Evolutionary conservation across 345 rosid species (phyloP), one percentile per base, ranked within the genome.

Genomic region (Euclidium syriacum): DNA sequence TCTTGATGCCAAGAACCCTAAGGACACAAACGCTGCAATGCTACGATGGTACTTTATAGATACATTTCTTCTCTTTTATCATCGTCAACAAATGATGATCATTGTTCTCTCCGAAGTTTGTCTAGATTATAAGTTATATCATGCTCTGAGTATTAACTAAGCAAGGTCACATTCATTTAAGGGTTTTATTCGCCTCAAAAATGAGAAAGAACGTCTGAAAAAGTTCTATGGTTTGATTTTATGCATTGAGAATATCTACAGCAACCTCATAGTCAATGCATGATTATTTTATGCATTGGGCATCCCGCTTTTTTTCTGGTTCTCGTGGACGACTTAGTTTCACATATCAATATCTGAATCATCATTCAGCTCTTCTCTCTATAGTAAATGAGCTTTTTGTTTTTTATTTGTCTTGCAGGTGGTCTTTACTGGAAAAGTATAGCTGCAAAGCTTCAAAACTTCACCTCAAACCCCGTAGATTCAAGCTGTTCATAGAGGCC

Each of bases 371-470:
- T 53, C 15, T 19, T 26, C 22, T 38, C 25, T 64, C 48, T 40
- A 40, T 30, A 10, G 49, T 22, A 38, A 20, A 40, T 23, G 29
- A 57, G 43, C 0, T 57, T n/a, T 34, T 4, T 23, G 10, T 23
- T 49, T 39, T 60, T 30, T 35, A 41, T 43, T 32, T 65, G 26
- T 64, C 68, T 62, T 74, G 46, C 79, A 95, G 99, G 99, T 95
- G 99, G 98, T 88, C 99, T 71, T 80, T 95, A 65, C 77, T 95
- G 78, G 99, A 90, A 76, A 95, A 90, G 72, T 86, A 95, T 72
- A 90, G 96, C 73, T 95, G 95, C 78, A 90, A 89, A 81, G 97
- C 97, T 68, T 95, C 99, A 66, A 95, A 95, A 79, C 97, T 95
- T 80, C 99, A 90, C 74, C 73, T 87, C 58, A 95, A 88, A 79